Evolutionary conservation across 2,329 filamentous ascomycete species (phyloP), one percentile per base, ranked within the genome.

Genomic region (Chalaropsis ovoidea): DNA sequence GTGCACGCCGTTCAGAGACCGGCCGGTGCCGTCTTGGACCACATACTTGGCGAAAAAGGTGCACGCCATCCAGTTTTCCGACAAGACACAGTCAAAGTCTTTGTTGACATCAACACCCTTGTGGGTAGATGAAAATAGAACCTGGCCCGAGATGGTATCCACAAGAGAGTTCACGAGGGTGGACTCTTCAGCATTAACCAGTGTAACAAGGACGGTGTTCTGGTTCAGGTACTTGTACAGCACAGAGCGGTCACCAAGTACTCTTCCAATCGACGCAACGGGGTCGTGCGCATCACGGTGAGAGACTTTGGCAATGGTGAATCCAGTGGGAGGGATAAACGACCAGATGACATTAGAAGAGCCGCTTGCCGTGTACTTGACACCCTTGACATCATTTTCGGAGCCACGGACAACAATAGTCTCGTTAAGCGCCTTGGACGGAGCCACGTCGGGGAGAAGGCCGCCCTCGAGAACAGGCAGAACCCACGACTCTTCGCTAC

Each of bases 181-280:
- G 2, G 78, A 80, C 2, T 80, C 72, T 11, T 78, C 77, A 24
- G 86, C 81, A 42, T 87, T 81, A 1, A 86, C 77, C 0, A 89
- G 81, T 1, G 88, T 89, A 58, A 96, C 80, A 0, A 97, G 81
- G 1, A 91, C 80, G 6, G 90, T 82, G 75, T 95, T 96, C 0
- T 89, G 85, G 76, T 95, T 96, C 49, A 99, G 78, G 73, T 97
- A 97, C 77, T 99, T 99, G 83, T 99, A 99, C 69, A 93, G 83
- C 61, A 99, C 94, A n/a, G 86, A 86, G 54, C 94, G 85, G 72
- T 99, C 88, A 31, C 91, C 92, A 24, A 99, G 82, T 1, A 97
- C 94, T 67, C 90, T 90, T 10, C 94, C 94, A 70, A 99, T 96
- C 0, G 94, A 97, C 2, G 94, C 93, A 61, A 97, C 86, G 0